Evolutionary conservation across 1,139 yeast genomes (phyloP), one percentile per base, ranked within the genome.

Genomic region (Blastobotrys buckinghamii): DNA sequence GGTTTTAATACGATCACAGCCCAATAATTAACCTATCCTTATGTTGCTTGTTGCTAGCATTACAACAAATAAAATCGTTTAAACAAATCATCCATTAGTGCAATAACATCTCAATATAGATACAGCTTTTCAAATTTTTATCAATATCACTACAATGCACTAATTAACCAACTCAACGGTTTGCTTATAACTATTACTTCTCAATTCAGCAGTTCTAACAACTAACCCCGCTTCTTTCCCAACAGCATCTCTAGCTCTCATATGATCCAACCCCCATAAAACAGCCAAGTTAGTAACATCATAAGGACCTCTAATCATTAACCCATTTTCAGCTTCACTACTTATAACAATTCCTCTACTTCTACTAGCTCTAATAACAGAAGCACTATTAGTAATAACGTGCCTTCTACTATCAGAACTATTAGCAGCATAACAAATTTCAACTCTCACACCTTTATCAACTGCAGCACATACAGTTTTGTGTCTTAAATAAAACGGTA

Each of bases 381-480:
- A 83, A 45, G 86, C 74, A 1, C 82, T 79, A 60, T 88, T 90
- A 44, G 81, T 74, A 44, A 90, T 81, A 57, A 84, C 78, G 48
- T 78, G 78, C 50, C 78, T 73, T 49, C 90, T 72, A 33, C 72
- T 64, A 29, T 62, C 66, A n/a, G 54, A 39, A 8, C 59, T 50
- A 16, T 53, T 42, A 2, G 51, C 48, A 12, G 53, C 47, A 64
- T 92, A 92, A 49, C 81, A 75, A 13, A 92, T 75, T 64, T 92
- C 98, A 56, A 92, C 78, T 56, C 81, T 81, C 42, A 89, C 77
- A 1, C 98, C 98, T 50, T 84, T 78, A 17, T 83, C 84, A 16
- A 86, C 75, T 1, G 95, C 97, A 42, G 88, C 80, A 38, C 96
- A 85, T 9, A 89, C 75, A 0, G 88, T 81, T 60, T 89, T 87